Conservation (phyloP, 1,139 yeast species). For the Maudiozyma humilis region DNA sequence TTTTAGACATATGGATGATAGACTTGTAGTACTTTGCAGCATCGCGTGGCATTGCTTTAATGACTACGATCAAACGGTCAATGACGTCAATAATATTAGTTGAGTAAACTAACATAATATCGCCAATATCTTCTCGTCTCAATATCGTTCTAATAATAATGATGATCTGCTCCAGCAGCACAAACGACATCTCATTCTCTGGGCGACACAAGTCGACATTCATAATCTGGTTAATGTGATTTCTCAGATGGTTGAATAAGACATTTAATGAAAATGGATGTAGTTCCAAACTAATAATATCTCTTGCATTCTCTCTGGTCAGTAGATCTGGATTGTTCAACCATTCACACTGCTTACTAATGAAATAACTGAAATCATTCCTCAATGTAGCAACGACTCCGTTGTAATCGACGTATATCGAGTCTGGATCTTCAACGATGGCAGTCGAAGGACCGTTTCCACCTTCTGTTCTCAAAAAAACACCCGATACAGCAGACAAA, state of each 20-base stretch:
- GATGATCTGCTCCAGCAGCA: slow-evolving; percentile 37
- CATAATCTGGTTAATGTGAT: slow-evolving; percentile 19
- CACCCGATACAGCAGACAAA: slow-evolving; percentile 51
- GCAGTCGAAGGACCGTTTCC: slow-evolving; percentile 19
- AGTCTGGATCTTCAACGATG: background rate
- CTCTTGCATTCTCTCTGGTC: slow-evolving; percentile 44
- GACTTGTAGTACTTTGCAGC: slow-evolving; percentile 41
- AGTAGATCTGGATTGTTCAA: slow-evolving; percentile 45
- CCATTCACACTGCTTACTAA: slow-evolving; percentile 36
- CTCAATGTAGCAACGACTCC: slow-evolving; percentile 33
- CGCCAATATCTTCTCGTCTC: slow-evolving; percentile 35
- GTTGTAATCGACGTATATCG: slow-evolving; percentile 8
- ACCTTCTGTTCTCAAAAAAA: slow-evolving; percentile 35
- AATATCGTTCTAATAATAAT: slow-evolving; percentile 36
- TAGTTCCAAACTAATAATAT: slow-evolving; percentile 39
- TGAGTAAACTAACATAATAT: slow-evolving; percentile 35
- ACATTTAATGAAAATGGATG: slow-evolving; percentile 38
- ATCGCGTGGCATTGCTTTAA: slow-evolving; percentile 31
- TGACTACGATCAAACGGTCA: slow-evolving; percentile 33
- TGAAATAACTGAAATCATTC: slow-evolving; percentile 44
- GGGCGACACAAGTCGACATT: slow-evolving; percentile 24
- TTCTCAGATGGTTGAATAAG: slow-evolving; percentile 29
- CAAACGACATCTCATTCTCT: slow-evolving; percentile 23
- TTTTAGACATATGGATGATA: slow-evolving; percentile 51
- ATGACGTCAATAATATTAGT: slow-evolving; percentile 35